Evolutionary conservation across 148 eudicot species (phyloP), one percentile per base, ranked within the genome.

Genomic region (Rhododendron kiyosumense): DNA sequence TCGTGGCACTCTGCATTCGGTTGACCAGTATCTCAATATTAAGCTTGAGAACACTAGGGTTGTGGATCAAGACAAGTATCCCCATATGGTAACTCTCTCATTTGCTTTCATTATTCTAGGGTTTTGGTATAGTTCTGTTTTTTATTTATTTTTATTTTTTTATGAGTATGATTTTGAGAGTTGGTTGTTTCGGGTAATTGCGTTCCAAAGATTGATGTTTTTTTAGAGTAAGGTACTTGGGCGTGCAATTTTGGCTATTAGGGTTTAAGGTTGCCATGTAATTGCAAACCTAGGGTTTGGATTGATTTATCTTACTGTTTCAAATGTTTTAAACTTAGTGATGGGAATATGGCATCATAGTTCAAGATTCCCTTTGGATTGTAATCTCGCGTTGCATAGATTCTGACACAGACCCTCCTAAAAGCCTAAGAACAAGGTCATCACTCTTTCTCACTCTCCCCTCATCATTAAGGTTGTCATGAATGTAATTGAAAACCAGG

Each of bases 31-130:
- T 85, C 97, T 96, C 89, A 96, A 96, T 87, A 95, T 96, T 81
- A 96, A 96, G 93, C 96, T 96, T 26, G 99, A 96, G 89, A 96
- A 96, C 86, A 96, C 99, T 43, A 90, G 95, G 93, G 99, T 96
- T 89, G 99, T 95, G 83, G 99, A 96, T 90, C 98, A 96, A 87
- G 99, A 96, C 91, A 96, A 96, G 91, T 96, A 94, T 84, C 99
- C 99, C 75, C 99, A 96, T 86, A 96, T 96, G 99, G 99, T 96
- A 93, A 59, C 54, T 54, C 51, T 74, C 41, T 74, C 74, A 26
- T 11, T 8, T 78, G 8, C 10, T 10, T 5, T 24, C 34, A 4
- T 41, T 78, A 15, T 43, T 83, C 15, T 49, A 74, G 57, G 85
- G 85, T 81, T 77, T 41, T 30, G 61, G 7, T 54, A 4, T 54